Base-by-base conservation (phyloP, 371 early-diverging fungal species). In the Lichtheimia corymbifera region DNA sequence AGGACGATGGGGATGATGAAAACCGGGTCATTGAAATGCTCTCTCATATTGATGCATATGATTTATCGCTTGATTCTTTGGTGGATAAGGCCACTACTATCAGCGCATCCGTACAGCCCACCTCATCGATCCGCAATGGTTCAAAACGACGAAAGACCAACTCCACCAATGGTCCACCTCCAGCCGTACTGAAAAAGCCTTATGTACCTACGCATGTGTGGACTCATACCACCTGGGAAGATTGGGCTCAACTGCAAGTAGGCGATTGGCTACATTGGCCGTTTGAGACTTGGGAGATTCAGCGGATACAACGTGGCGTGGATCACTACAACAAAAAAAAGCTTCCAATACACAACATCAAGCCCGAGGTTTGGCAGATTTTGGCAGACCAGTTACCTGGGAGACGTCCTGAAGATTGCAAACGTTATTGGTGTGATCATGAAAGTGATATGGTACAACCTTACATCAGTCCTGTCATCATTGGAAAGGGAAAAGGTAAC, bases 201-300 rank as follows among this genome's bases (percentile, higher is more conserved):
- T 79, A 79, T 66, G 63, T 75, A 4, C 79, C 79, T 14, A 55
- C 50, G 15, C 47, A 35, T 2, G 64, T 65, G 3, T 79, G 75
- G 75, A 54, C 61, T n/a, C 64, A 73, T 24, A 68, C 70, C 1
- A 75, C 66, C 0, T 79, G 79, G 79, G 79, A 79, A 49, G 75
- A 79, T 42, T 79, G 79, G 79, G 69, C 75, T 0, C 76, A 75
- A 41, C 62, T 79, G 5, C 59, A 75, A 41, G 53, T 50, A 9
- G 72, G 67, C 1, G 70, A 73, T 50, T 60, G 73, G 22, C 7
- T 79, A 1, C 79, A 79, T 57, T 61, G 59, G 22, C 79, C 79
- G 7, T 79, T 79, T 59, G 60, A 65, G 13, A n/a, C 50, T 11
- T 40, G 55, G 61, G 68, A 66, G 47, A 43, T 35, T 44, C 9